Percentiles rank a stretch among this genome's conserved stretches.
phyloP scores from a whole-genome alignment of 1,284 basidiomycete genomes.

The Pascua sp. region DNA sequence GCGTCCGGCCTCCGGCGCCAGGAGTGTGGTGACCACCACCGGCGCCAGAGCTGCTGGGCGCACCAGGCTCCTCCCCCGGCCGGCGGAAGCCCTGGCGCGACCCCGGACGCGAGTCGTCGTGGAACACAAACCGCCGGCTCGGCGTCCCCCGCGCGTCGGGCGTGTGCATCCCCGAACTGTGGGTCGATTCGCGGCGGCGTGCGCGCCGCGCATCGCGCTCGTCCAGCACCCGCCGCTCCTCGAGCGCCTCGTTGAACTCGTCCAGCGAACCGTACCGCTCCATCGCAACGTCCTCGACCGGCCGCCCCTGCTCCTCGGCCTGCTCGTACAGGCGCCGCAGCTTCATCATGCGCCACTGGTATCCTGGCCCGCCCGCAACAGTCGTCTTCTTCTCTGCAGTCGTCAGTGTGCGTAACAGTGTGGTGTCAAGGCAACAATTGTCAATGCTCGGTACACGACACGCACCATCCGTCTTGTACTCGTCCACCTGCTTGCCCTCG shows the following conservation, averaged over 20 bases:
- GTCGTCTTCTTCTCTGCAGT: conserved; percentile 50
- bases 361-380: conserved; percentile 82
- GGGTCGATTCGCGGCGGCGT: conserved; percentile 57
- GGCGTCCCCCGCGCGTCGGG: conserved; percentile 44
- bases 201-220: conserved; percentile 63
- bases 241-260: conserved; percentile 81
- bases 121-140: conserved; percentile 48
- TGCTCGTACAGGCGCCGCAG: conserved; percentile 83
- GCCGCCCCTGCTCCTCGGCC: conserved; percentile 73
- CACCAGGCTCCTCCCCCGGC: conserved; percentile 59
- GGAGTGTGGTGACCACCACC: conserved; percentile 37
- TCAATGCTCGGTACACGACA: background rate
- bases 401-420: background rate
- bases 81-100: conserved; percentile 75
- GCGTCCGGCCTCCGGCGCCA: conserved; percentile 39
- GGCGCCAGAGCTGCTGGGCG: background rate
- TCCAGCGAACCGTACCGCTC: conserved; percentile 82
- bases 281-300: conserved; percentile 76
- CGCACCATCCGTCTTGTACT: conserved; percentile 56
- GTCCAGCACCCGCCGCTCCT: conserved; percentile 79
- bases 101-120: conserved; percentile 52
- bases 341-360: conserved; percentile 97
- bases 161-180: conserved; percentile 46
- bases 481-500: conserved; percentile 59
- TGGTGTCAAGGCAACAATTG: too few relatives aligned